These are phyloP conservation scores for Penicillium egyptiacum DNA, from an alignment of 495 filamentous ascomycete genomes.

Conservation along the genomic window DNA sequence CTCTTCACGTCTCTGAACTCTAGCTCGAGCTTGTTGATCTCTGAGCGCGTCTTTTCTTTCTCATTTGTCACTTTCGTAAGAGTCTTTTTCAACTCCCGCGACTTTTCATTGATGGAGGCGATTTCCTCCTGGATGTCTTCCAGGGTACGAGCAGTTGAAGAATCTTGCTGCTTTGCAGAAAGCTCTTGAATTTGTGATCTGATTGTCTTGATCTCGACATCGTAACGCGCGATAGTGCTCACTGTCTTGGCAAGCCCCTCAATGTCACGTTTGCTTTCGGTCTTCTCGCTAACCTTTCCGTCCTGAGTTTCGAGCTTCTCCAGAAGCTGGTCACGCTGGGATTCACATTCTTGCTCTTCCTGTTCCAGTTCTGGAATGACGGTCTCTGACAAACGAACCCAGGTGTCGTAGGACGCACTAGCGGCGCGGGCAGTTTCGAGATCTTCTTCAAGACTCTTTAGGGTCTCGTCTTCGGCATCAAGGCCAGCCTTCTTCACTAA, in stretches of 20 bases:
- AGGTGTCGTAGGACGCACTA: slow-evolving; percentile 69
- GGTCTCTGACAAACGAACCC: slow-evolving; percentile 60
- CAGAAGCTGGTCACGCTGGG: slow-evolving; percentile 59
- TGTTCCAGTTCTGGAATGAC: slow-evolving; percentile 70
- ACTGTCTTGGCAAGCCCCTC: slow-evolving; percentile 76
- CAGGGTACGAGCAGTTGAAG: slow-evolving; percentile 61
- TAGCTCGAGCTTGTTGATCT: slow-evolving; percentile 68
- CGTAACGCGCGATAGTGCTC: slow-evolving; percentile 68
- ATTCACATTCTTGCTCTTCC: slow-evolving; percentile 56
- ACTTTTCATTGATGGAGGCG: slow-evolving; percentile 64
- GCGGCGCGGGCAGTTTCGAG: slow-evolving; percentile 58
- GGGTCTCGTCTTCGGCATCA: slow-evolving; percentile 53
- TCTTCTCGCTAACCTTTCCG: slow-evolving; percentile 59
- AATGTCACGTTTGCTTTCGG: slow-evolving; percentile 67
- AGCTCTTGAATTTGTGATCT: slow-evolving; percentile 70
- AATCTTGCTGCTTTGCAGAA: slow-evolving; percentile 66
- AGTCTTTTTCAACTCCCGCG: slow-evolving; percentile 57
- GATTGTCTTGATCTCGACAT: slow-evolving; percentile 66
- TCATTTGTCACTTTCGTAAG: slow-evolving; percentile 65
- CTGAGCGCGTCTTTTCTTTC: slow-evolving; percentile 65
- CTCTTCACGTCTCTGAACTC: slow-evolving; percentile 67
- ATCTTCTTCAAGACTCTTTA: slow-evolving; percentile 52
- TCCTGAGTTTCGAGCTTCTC: slow-evolving; percentile 73
- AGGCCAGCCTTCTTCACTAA: slow-evolving; percentile 55
- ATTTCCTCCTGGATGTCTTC: slow-evolving; percentile 84